Base-by-base conservation (phyloP, 495 filamentous ascomycete species). In the Aspergillus egyptiacus region DNA sequence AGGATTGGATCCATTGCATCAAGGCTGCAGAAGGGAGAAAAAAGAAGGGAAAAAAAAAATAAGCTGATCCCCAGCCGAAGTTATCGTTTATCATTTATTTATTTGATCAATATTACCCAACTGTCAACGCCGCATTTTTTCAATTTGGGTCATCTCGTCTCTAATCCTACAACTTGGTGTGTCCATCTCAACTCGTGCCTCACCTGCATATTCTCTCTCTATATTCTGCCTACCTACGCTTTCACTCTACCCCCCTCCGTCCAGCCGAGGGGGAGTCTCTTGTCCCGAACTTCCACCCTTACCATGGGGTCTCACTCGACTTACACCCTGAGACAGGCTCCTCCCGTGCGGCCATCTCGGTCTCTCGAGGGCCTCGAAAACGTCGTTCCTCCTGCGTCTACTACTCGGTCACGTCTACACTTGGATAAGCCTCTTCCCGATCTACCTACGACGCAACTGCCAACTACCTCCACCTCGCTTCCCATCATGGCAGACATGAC, bases 341-440 rank as follows among this genome's bases (percentile, higher is more conserved):
- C 70, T 13, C 67, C 68, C 10, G 56, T 70, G 14, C 63, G 62
- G 33, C 63, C 64, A 0, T 72, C 67, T 25, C 63, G 60, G 23
- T 71, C 71, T 2, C 62, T 72, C 9, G 69, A 72, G 51, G 71
- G 71, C n/a, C 50, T 74, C 14, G 71, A 74, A 39, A 58, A 57
- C 49, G 65, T 68, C 13, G 57, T 74, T 13, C 69, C 68, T 17
- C 69, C 68, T 24, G 49, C 52, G 19, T 46, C 58, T 9, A 47
- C 56, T n/a, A 41, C 47, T 51, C 63, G 59, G 37, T 61, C 65
- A 32, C 54, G 59, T 0, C 52, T 68, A 17, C 55, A 54, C 36
- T 53, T 70, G 44, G 64, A 71, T 41, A 72, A 69, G 46, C 67
- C 68, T 7, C 59, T 72, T 6, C 69, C 66, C 36, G 61, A 66